phyloP scores from a whole-genome alignment of 2,329 filamentous ascomycete species.

The Periglandula ipomoeae region DNA sequence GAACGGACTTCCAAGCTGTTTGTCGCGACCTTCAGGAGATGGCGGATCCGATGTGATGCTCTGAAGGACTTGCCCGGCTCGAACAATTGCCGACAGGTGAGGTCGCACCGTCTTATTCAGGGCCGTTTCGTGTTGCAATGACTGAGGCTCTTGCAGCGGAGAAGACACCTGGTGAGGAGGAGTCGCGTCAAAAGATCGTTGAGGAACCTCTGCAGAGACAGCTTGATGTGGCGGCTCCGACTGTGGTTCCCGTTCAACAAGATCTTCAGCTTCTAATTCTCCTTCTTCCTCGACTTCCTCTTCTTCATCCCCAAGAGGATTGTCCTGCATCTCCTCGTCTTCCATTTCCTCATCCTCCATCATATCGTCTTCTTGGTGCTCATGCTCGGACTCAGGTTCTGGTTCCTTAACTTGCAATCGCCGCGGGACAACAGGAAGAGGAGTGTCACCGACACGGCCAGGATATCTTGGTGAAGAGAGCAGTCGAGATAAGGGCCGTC shows the following conservation, averaged over 20 bases:
- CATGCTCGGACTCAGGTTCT: not conserved
- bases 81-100: slow-evolving; percentile 47
- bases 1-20: slow-evolving; percentile 47
- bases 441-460: not conserved
- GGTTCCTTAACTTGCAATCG: not conserved
- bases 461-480: slow-evolving; percentile 5
- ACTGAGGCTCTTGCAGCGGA: slow-evolving; percentile 25
- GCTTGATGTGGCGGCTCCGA: slow-evolving; percentile 4
- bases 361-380: not conserved
- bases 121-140: slow-evolving; percentile 18
- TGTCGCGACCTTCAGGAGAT: slow-evolving; percentile 42
- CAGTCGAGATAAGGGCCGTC: not conserved
- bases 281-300: not conserved
- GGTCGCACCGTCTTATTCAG: slow-evolving; percentile 28
- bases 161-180: slow-evolving; percentile 27
- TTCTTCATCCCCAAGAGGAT: not conserved
- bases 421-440: not conserved
- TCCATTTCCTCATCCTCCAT: slow-evolving; percentile 8
- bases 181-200: slow-evolving; percentile 19
- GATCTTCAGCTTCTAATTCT: not conserved
- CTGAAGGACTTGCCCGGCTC: slow-evolving; percentile 46
- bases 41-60: slow-evolving; percentile 50
- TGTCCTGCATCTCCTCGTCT: slow-evolving; percentile 5
- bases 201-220: slow-evolving; percentile 14
- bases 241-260: not conserved